These are phyloP conservation scores for Carex cristatella DNA, from an alignment of 176 grass and related monocot genomes.

Conservation along the genomic window DNA sequence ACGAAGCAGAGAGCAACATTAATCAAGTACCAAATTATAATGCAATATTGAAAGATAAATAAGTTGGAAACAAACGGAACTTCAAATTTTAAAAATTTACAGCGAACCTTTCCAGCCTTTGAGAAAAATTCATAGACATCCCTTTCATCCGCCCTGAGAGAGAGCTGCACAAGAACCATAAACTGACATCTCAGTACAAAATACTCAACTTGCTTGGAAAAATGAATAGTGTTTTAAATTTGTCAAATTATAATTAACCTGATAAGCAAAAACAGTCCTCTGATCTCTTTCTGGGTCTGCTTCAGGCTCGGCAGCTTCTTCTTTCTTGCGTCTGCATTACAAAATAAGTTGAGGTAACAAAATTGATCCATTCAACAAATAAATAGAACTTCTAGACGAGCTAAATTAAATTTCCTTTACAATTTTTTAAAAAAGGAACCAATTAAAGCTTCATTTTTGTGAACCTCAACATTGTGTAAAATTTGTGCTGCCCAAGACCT, in stretches of 20 bases:
- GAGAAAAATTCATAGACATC: slow-evolving; percentile 98
- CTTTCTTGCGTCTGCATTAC: slow-evolving; percentile 73
- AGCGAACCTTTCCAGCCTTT: slow-evolving; percentile 78
- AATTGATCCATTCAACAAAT: too few species aligned
- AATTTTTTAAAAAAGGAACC: not conserved
- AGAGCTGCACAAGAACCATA: slow-evolving; percentile 44
- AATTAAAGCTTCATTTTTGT: not conserved
- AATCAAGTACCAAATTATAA: not conserved
- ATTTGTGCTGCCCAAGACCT: not conserved
- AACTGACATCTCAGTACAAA: slow-evolving; percentile 12
- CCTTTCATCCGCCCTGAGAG: slow-evolving; percentile 95
- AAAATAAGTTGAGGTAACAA: slow-evolving; percentile 23
- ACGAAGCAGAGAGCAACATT: slow-evolving; percentile 14
- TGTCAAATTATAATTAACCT: slow-evolving; percentile 42
- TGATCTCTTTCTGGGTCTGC: slow-evolving; percentile 99
- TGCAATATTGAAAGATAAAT: slow-evolving; percentile 1
- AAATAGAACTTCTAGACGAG: not conserved
- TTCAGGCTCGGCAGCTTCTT: slow-evolving; percentile 63
- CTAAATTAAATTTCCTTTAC: not conserved
- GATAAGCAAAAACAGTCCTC: slow-evolving; percentile 96
- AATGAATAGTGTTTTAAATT: not conserved
- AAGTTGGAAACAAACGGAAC: not conserved
- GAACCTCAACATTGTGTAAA: not conserved
- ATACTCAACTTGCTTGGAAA: slow-evolving; percentile 10
- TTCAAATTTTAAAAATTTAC: not conserved